Evolutionary conservation across 2,329 filamentous ascomycete genomes (phyloP).

Genomic region (Orbilia ellipsospora): DNA sequence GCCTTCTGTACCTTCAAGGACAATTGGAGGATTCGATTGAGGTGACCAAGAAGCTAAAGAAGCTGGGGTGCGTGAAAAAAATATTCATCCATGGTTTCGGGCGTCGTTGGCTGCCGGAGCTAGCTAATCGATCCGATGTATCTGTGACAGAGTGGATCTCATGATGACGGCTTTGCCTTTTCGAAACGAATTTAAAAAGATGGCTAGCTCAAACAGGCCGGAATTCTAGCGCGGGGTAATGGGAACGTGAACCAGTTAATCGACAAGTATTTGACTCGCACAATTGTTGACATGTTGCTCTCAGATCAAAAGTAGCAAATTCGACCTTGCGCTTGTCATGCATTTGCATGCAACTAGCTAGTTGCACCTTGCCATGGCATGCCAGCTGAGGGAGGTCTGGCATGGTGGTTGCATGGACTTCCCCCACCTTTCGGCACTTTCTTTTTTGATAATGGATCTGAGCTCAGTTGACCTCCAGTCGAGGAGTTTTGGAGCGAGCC

Average conservation of each 20-base stretch:
- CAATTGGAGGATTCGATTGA: not conserved
- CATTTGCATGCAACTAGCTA: not conserved
- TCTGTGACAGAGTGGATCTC: conserved; percentile 31
- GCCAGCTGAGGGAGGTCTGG: conserved; percentile 2
- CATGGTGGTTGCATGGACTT: conserved; percentile 21
- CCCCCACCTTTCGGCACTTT: conserved; percentile 24
- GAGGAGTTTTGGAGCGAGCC: no score
- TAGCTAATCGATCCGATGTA: conserved; percentile 49
- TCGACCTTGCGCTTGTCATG: not conserved
- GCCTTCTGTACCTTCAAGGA: no score
- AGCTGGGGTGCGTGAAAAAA: conserved; percentile 53
- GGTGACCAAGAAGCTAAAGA: conserved; percentile 5
- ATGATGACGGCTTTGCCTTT: not conserved
- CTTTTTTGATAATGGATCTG: conserved; percentile 2
- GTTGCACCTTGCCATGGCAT: conserved; percentile 2
- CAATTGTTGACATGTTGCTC: no score
- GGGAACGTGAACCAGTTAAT: not conserved
- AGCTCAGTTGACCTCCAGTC: no score
- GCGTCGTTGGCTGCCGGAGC: conserved; percentile 39
- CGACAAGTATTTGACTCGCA: no score
- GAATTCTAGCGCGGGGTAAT: conserved; percentile 49
- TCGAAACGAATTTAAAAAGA: not conserved
- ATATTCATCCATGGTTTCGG: conserved; percentile 44
- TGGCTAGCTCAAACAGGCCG: conserved; percentile 22
- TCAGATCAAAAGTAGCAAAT: conserved; percentile 1